Percentiles rank a stretch among this genome's conserved stretches.
Conservation (phyloP, 192 early-diverging fungal genomes). For the Dispira parvispora region DNA sequence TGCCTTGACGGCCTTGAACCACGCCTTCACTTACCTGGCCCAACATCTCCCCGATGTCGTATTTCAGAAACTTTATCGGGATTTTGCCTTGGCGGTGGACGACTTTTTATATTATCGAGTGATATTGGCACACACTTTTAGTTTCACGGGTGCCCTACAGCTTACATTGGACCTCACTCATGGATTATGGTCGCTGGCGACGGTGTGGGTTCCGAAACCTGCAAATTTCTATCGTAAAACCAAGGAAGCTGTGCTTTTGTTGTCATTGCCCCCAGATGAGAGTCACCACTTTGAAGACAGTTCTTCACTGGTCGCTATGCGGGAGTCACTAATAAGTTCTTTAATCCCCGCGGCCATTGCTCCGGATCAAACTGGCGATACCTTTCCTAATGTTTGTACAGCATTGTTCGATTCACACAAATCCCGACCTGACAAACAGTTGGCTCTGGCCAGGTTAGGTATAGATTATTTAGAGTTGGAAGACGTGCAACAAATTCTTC, state of each 20-base stretch:
- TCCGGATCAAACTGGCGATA: neutral
- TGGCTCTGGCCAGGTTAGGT: neutral
- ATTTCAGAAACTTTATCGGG: neutral
- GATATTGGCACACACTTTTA: neutral
- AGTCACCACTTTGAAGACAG: neutral
- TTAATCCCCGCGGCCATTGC: neutral
- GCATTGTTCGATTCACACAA: neutral
- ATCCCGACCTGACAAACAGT: constrained; percentile 2
- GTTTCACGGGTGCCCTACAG: neutral
- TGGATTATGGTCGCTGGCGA: constrained; percentile 4
- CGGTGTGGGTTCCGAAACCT: constrained; percentile 1
- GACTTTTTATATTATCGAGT: constrained; percentile 6
- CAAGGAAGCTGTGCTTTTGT: neutral
- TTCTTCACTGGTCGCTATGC: neutral
- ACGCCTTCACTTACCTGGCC: constrained; percentile 1
- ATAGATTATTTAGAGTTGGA: constrained; percentile 7
- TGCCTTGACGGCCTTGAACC: neutral
- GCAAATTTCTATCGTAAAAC: constrained; percentile 10
- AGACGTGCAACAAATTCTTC: constrained; percentile 1
- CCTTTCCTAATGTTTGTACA: too few relatives aligned
- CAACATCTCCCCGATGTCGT: neutral
- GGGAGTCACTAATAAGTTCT: neutral
- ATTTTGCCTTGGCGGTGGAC: constrained; percentile 5
- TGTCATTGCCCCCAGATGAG: neutral
- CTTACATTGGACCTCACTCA: constrained; percentile 1